phyloP scores from a whole-genome alignment of 345 rosid species.

The Crucihimalaya himalaica region DNA sequence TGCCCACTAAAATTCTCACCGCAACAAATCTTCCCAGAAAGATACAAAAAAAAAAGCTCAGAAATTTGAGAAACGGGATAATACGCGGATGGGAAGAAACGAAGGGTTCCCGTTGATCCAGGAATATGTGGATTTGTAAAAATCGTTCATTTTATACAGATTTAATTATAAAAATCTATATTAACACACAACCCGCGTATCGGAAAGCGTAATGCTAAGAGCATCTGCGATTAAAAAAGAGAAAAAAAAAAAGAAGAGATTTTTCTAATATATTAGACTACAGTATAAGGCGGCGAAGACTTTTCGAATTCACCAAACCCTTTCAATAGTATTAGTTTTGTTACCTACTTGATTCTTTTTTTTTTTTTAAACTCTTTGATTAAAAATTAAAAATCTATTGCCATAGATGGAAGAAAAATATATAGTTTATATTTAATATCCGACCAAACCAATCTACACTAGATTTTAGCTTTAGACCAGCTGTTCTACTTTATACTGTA shows the following conservation, averaged over 20 bases:
- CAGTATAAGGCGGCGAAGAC: conserved; percentile 20
- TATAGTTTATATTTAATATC: no score
- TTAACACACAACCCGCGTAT: not conserved
- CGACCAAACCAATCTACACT: no score
- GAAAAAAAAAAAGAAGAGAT: no score
- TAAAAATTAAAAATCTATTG: no score
- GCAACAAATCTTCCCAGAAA: conserved; percentile 3
- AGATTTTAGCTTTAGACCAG: no score
- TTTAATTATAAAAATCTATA: not conserved
- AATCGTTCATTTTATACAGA: not conserved
- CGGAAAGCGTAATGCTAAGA: not conserved
- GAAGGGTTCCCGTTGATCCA: conserved; percentile 52
- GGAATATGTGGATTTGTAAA: conserved; percentile 47
- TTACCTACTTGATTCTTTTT: not conserved
- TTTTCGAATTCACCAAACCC: not conserved
- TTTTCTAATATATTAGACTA: not conserved
- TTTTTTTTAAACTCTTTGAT: no score
- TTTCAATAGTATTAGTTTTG: no score
- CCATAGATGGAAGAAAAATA: no score
- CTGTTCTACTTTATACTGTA: no score
- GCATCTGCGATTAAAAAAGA: not conserved
- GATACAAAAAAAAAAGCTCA: not conserved
- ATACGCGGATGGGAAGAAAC: conserved; percentile 37
- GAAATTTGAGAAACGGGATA: conserved; percentile 11
- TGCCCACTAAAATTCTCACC: conserved; percentile 3